phyloP scores from a whole-genome alignment of 345 rosid genomes.

The Turnera subulata region DNA sequence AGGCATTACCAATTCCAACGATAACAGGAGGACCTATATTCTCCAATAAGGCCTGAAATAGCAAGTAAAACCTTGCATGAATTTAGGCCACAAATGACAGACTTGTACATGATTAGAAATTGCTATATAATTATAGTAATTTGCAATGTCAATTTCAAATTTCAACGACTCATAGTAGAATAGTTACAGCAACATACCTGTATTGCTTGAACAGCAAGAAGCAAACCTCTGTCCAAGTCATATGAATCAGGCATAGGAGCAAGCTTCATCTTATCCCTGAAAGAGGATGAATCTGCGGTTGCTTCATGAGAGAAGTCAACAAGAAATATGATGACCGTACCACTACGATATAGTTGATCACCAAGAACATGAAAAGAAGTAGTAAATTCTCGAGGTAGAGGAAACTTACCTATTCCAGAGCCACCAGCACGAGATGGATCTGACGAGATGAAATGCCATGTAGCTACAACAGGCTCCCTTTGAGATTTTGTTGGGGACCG shows the following conservation, averaged over 20 bases:
- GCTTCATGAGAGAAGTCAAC: slow-evolving; percentile 88
- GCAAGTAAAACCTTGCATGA: not conserved
- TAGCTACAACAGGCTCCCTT: slow-evolving; percentile 84
- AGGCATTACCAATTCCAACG: slow-evolving; percentile 86
- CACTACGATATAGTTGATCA: slow-evolving; percentile 18
- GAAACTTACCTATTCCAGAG: slow-evolving; percentile 57
- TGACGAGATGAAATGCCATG: slow-evolving; percentile 62
- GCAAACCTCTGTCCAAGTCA: slow-evolving; percentile 94
- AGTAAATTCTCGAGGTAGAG: slow-evolving; percentile 12
- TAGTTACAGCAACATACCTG: no score
- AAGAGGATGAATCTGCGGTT: slow-evolving; percentile 92
- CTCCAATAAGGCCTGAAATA: slow-evolving; percentile 90
- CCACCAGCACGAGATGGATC: slow-evolving; percentile 50
- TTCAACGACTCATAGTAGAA: no score
- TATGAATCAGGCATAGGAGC: slow-evolving; percentile 97
- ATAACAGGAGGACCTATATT: slow-evolving; percentile 80
- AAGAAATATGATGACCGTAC: slow-evolving; percentile 23
- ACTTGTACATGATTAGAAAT: not conserved
- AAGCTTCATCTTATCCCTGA: slow-evolving; percentile 85
- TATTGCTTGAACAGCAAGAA: slow-evolving; percentile 98
- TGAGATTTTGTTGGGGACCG: slow-evolving; percentile 97
- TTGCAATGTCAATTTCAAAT: slow-evolving; percentile 9
- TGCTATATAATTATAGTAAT: not conserved
- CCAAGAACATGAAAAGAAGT: slow-evolving; percentile 1
- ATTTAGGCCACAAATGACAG: not conserved